phyloP scores from a whole-genome alignment of 345 rosid species.

The Carallia pectinifolia region DNA sequence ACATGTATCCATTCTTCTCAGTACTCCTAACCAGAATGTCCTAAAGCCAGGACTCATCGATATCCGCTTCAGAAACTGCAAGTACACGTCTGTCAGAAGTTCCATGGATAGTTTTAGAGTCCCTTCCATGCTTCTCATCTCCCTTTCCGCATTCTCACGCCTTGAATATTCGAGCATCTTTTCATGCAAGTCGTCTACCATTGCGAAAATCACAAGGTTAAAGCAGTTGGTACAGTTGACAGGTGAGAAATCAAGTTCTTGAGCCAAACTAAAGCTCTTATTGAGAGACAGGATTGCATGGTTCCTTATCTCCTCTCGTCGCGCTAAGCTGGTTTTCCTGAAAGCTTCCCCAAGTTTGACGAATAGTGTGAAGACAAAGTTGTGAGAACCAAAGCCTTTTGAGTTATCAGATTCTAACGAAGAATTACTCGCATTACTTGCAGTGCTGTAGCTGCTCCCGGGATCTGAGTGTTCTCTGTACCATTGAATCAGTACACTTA shows the following conservation, averaged over 20 bases:
- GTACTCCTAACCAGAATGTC: constrained; percentile 85
- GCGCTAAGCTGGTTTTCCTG: constrained; percentile 69
- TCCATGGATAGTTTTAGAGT: constrained; percentile 69
- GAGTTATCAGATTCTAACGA: constrained; percentile 51
- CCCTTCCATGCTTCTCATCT: constrained; percentile 88
- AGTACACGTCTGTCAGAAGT: constrained; percentile 51
- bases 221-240: constrained; percentile 56
- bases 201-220: constrained; percentile 54
- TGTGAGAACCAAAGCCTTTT: constrained; percentile 30
- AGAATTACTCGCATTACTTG: constrained; percentile 52
- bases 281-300: constrained; percentile 52
- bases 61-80: constrained; percentile 50
- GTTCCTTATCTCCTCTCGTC: constrained; percentile 84
- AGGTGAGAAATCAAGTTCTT: constrained; percentile 64
- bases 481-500: constrained; percentile 53
- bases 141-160: constrained; percentile 71
- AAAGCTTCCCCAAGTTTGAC: constrained; percentile 80
- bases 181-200: constrained; percentile 86
- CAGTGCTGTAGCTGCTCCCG: constrained; percentile 33
- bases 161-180: constrained; percentile 80
- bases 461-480: constrained; percentile 46
- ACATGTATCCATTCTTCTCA: constrained; percentile 96
- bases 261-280: constrained; percentile 51
- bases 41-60: constrained; percentile 56
- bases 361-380: constrained; percentile 47